Evolutionary conservation across 2,329 filamentous ascomycete genomes (phyloP), one percentile per base, ranked within the genome.

Genomic region (Dissoconium aciculare): DNA sequence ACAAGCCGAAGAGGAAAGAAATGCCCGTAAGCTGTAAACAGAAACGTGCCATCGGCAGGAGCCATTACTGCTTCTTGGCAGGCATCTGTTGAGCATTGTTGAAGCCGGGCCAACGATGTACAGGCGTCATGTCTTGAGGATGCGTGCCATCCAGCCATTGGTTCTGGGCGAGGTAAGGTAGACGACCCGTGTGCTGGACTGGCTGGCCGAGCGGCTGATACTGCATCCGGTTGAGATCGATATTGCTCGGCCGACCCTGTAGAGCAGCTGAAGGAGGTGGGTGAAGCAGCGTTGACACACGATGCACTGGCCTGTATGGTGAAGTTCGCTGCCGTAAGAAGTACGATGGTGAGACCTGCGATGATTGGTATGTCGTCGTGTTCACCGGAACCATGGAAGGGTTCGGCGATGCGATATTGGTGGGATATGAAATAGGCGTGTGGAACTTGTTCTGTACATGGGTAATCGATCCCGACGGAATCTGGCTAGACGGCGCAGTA

Each of bases 271-370:
- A 79, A 0, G 84, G 80, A 5, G 84, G 82, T 17, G 85, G 85
- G 35, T 89, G 83, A 16, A 94, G 65, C n/a, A 95, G 69, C 1
- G 83, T 92, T 44, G 89, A 84, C 36, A 94, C 82, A 37, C 82
- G 71, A 31, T 85, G 78, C 23, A 94, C 78, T 1, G 87, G 87
- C 40, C 83, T 80, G 57, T 95, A 95, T 3, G 89, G 89, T 33
- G 87, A 95, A 40, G 80, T 76, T 34, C 89, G 72, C 52, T 93
- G 82, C 48, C 81, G 78, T 21, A 94, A 64, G 56, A 91, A 91
- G 47, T 82, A 72, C 8, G 80, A 85, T 1, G 87, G 87, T 17
- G 89, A 95, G 40, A 89, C 69, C 17, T 80, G 77, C 26, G 73
- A 71, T 4, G 47, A 39, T 25, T 48, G 47, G 21, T 51, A 49